Evolutionary conservation across 2,329 filamentous ascomycete species (phyloP).

Genomic region (Myotisia sp.): DNA sequence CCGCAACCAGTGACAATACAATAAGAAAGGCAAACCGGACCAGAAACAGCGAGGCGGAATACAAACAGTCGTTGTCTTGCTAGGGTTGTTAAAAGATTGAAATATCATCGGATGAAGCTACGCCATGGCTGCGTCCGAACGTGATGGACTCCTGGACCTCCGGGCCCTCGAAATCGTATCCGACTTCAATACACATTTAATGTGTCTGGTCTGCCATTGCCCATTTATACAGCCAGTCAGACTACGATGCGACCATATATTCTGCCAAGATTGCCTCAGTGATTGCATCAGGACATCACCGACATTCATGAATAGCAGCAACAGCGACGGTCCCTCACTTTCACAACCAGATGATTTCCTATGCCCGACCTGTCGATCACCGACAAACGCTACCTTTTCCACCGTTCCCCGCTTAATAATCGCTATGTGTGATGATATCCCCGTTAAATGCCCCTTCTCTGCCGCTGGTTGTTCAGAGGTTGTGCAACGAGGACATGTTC

Average conservation of each 20-base stretch:
- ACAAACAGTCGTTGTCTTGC: no score
- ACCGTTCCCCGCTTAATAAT: conserved; percentile 42
- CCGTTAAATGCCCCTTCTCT: conserved; percentile 45
- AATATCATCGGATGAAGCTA: no score
- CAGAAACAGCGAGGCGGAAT: no score
- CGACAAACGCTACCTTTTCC: conserved; percentile 23
- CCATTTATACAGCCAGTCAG: conserved; percentile 46
- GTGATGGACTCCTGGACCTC: conserved; percentile 33
- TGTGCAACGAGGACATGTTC: conserved; percentile 41
- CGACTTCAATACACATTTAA: conserved; percentile 44
- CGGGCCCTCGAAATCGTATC: conserved; percentile 44
- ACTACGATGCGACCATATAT: conserved; percentile 49
- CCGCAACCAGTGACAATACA: no score
- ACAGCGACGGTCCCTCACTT: conserved; percentile 11
- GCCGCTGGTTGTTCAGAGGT: conserved; percentile 40
- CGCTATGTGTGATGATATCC: conserved; percentile 48
- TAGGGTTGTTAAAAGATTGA: no score
- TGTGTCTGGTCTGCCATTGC: conserved; percentile 51
- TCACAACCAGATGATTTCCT: conserved; percentile 21
- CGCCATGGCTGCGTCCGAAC: no score
- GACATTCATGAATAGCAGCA: not conserved
- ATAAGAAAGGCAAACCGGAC: no score
- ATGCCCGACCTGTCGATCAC: conserved; percentile 45
- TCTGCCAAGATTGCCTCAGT: conserved; percentile 46
- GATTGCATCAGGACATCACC: conserved; percentile 30